Conservation (phyloP, 257 asterid genomes). For the Scutellaria baicalensis region DNA sequence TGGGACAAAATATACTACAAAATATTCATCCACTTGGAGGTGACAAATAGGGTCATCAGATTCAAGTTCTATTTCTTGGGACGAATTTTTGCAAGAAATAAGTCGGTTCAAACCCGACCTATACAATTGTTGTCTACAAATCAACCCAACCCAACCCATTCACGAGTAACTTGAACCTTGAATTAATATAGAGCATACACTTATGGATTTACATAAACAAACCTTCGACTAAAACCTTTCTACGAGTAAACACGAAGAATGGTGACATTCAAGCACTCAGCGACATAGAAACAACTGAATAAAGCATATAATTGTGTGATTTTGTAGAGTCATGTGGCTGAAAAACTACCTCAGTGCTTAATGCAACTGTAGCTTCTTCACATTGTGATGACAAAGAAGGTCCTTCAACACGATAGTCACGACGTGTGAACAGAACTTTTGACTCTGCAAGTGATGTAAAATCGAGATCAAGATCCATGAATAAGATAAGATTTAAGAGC, state of each 20-base stretch:
- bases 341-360: constrained; percentile 67
- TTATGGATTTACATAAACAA: neutral
- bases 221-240: neutral
- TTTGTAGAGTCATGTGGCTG: constrained; percentile 43
- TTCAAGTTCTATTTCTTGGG: too few species aligned
- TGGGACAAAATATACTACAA: too few species aligned
- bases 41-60: too few species aligned
- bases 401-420: constrained; percentile 61
- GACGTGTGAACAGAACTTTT: constrained; percentile 40
- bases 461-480: neutral
- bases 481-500: neutral
- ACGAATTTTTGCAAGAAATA: too few species aligned
- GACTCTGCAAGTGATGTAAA: constrained; percentile 34
- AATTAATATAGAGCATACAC: neutral
- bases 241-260: neutral
- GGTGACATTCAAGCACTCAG: constrained; percentile 49
- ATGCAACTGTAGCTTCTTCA: constrained; percentile 47
- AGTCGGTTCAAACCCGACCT: too few species aligned
- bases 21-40: too few species aligned
- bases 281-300: constrained; percentile 51
- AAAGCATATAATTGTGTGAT: constrained; percentile 51
- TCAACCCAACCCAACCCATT: too few species aligned
- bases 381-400: constrained; percentile 45
- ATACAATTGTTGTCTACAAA: too few species aligned
- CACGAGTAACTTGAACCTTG: too few species aligned